These are phyloP conservation scores for Solanum chacoense DNA, from an alignment of 305 asterid species.

Conservation along the genomic window DNA sequence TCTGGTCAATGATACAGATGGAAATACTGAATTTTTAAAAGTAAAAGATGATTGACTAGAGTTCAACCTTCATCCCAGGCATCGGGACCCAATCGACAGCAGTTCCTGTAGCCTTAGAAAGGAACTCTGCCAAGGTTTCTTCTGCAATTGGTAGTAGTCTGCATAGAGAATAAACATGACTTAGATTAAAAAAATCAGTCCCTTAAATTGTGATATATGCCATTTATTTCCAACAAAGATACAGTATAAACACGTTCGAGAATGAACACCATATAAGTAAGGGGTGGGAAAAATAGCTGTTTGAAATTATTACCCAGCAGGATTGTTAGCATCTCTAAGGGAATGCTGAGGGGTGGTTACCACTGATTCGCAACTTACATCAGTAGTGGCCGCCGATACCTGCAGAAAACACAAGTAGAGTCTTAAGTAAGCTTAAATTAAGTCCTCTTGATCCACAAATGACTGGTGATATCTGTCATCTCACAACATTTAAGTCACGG, in stretches of 20 bases:
- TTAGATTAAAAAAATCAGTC: neutral
- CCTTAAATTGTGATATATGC: neutral
- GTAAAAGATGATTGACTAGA: neutral
- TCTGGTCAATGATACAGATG: neutral
- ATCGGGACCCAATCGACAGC: constrained; percentile 99
- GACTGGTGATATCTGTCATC: neutral
- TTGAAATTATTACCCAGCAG: constrained; percentile 69
- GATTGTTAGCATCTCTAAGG: constrained; percentile 78
- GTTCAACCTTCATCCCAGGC: constrained; percentile 99
- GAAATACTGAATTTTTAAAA: neutral
- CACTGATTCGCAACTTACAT: constrained; percentile 76
- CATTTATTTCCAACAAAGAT: neutral
- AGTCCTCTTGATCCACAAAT: neutral
- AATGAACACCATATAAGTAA: neutral
- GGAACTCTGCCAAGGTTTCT: constrained; percentile 98
- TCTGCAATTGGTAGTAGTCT: constrained; percentile 97
- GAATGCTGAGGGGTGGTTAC: constrained; percentile 74
- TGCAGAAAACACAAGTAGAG: constrained; percentile 6
- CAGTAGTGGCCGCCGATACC: constrained; percentile 48
- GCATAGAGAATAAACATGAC: constrained; percentile 12
- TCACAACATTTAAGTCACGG: neutral
- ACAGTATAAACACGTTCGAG: neutral
- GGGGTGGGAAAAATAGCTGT: neutral
- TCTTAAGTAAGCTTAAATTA: neutral
- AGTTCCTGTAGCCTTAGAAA: constrained; percentile 99